These are phyloP conservation scores for Alloascoidea africana DNA, from an alignment of 805 yeast species.

Conservation along the genomic window DNA sequence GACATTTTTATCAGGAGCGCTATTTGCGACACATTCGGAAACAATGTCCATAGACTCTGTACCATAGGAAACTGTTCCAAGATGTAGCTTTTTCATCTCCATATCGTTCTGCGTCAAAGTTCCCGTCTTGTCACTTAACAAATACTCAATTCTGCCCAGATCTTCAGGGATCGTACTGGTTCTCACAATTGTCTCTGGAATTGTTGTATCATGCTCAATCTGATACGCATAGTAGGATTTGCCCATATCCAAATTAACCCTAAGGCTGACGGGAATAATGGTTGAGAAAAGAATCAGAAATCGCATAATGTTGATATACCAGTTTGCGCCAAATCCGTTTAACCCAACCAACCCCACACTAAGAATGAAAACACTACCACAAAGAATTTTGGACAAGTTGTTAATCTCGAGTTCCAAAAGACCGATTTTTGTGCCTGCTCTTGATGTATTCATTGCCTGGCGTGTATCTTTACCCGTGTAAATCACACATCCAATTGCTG, in stretches of 20 bases:
- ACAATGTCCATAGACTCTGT: conserved; percentile 89
- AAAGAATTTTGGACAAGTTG: conserved; percentile 70
- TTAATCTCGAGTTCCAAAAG: conserved; percentile 85
- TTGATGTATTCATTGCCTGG: conserved; percentile 86
- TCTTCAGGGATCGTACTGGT: conserved; percentile 98
- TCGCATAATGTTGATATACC: conserved; percentile 88
- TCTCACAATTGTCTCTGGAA: conserved; percentile 82
- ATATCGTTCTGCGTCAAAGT: conserved; percentile 95
- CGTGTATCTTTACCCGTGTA: conserved; percentile 92
- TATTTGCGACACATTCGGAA: conserved; percentile 35
- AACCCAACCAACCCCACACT: conserved; percentile 66
- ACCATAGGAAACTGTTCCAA: conserved; percentile 87
- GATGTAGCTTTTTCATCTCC: conserved; percentile 86
- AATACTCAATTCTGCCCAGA: conserved; percentile 86
- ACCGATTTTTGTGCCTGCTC: conserved; percentile 78
- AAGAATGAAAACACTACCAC: conserved; percentile 70
- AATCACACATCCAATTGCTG: conserved; percentile 74
- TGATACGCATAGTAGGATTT: conserved; percentile 93
- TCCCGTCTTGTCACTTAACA: conserved; percentile 91
- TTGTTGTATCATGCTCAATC: conserved; percentile 73
- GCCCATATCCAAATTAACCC: conserved; percentile 91
- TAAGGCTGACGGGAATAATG: conserved; percentile 86
- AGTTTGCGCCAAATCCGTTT: conserved; percentile 51
- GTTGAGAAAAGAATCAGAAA: conserved; percentile 86
- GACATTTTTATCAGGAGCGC: conserved; percentile 8